Conservation (phyloP, 2,329 filamentous ascomycete species). For the Hymenoscyphus fraxineus region DNA sequence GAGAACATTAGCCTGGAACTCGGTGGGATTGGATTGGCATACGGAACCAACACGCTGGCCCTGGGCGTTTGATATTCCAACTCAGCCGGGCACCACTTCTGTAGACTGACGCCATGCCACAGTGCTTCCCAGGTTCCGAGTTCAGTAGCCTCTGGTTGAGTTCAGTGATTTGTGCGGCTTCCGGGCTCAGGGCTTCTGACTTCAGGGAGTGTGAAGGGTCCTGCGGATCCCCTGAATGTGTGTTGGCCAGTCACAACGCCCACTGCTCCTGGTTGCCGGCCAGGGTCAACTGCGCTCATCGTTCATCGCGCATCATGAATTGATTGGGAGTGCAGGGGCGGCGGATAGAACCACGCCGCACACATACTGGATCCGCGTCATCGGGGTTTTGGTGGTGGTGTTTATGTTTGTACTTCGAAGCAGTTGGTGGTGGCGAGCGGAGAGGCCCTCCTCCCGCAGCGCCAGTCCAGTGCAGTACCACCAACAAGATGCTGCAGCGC, state of each 20-base stretch:
- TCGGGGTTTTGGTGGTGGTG: neutral
- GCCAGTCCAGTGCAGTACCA: neutral
- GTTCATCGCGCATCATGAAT: neutral
- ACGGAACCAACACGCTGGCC: neutral
- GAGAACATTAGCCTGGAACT: neutral
- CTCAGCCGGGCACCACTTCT: neutral
- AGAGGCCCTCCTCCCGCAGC: neutral
- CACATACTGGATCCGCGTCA: neutral
- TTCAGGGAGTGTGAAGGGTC: neutral
- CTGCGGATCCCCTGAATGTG: neutral
- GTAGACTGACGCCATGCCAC: neutral
- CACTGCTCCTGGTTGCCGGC: neutral
- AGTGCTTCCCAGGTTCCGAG: neutral
- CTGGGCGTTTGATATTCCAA: neutral
- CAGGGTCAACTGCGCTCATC: neutral
- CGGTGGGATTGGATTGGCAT: neutral
- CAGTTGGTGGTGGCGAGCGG: neutral
- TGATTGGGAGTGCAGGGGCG: neutral
- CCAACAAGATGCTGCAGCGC: neutral
- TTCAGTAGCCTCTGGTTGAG: neutral
- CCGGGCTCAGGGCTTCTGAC: too few relatives aligned
- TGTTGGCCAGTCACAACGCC: neutral
- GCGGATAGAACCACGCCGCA: neutral
- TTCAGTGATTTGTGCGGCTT: slow-evolving; percentile 1
- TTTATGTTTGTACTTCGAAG: neutral